These are phyloP conservation scores for Zopfochytrium polystomum DNA, from an alignment of 371 early-diverging fungal species.

Conservation along the genomic window DNA sequence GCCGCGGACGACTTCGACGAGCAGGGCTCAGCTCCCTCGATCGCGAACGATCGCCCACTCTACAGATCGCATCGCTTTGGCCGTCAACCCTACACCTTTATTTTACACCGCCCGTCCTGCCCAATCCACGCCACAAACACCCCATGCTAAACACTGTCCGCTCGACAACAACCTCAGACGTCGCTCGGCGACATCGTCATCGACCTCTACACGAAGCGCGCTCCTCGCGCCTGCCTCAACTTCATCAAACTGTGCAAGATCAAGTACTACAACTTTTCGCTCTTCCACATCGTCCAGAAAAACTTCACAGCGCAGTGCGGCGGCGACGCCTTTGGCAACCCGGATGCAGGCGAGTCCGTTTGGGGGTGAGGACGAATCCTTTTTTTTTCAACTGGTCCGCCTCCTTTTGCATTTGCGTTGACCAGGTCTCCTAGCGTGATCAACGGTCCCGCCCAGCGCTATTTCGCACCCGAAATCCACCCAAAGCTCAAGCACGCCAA, in stretches of 20 bases:
- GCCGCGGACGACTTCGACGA: too few species aligned
- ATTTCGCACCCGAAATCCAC: conserved; percentile 81
- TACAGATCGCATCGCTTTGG: too few species aligned
- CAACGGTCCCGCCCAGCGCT: conserved; percentile 36
- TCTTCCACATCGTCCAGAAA: conserved; percentile 83
- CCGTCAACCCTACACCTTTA: too few species aligned
- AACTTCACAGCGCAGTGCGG: conserved; percentile 81
- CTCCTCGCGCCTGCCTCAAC: conserved; percentile 75
- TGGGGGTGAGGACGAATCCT: conserved; percentile 35
- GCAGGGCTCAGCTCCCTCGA: too few species aligned
- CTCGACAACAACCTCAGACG: too few species aligned
- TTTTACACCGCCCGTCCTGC: too few species aligned
- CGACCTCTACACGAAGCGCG: conserved; percentile 76
- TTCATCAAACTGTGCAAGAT: conserved; percentile 92
- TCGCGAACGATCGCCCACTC: too few species aligned
- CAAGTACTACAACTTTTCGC: conserved; percentile 89
- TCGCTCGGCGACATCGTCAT: conserved; percentile 92
- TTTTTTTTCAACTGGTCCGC: not conserved
- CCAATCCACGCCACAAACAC: too few species aligned
- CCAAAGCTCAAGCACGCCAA: conserved; percentile 81
- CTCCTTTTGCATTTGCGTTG: too few species aligned
- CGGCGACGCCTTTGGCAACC: conserved; percentile 83
- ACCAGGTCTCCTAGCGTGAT: conserved; percentile 31
- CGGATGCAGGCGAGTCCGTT: conserved; percentile 77
- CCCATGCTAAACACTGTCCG: too few species aligned